Evolutionary conservation across 345 rosid species (phyloP), one percentile per base, ranked within the genome.

Genomic region (Toxicodendron radicans): DNA sequence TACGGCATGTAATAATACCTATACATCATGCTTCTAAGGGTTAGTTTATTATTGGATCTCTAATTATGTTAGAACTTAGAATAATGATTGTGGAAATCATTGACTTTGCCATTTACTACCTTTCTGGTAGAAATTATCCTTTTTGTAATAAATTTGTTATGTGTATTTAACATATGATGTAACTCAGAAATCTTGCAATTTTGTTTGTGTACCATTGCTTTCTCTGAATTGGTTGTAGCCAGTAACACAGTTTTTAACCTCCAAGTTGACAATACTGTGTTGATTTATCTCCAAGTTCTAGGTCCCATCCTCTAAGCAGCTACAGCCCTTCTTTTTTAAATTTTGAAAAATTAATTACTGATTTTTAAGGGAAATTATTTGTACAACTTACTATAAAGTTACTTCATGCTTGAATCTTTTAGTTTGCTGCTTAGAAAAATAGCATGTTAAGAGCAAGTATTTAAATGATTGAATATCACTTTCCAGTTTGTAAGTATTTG

Each of bases 1-100:
- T 95, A 87, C 96, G 87, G 84, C 93, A 89, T 71, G 86, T 79
- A 21, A 63, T 89, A 62, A 75, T 95, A 78, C 94, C 89, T 68
- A 58, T 66, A 53, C 70, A 33, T 75, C 73, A 72, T 52, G 71
- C 76, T 78, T 68, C 79, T 75, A 83, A 79, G 82, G 97, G 99
- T 91, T 77, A 52, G 75, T 78, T 27, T 59, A 18, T 68, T 73
- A 21, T 52, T 75, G 51, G 9, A 14, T 64, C 35, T 38, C 46
- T 62, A 41, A 11, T 68, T 54, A 64, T 43, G 32, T 45, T 56
- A 63, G 58, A 57, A 73, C 17, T 58, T 38, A 23, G 64, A 51
- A 30, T 24, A 24, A 62, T 4, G 45, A 43, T 60, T 30, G 11
- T 48, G 53, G 16, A 65, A 1, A 46, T 43, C 23, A 43, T 65